Evolutionary conservation across 805 yeast species (phyloP).

Genomic region (Isabelozyma gotoi): DNA sequence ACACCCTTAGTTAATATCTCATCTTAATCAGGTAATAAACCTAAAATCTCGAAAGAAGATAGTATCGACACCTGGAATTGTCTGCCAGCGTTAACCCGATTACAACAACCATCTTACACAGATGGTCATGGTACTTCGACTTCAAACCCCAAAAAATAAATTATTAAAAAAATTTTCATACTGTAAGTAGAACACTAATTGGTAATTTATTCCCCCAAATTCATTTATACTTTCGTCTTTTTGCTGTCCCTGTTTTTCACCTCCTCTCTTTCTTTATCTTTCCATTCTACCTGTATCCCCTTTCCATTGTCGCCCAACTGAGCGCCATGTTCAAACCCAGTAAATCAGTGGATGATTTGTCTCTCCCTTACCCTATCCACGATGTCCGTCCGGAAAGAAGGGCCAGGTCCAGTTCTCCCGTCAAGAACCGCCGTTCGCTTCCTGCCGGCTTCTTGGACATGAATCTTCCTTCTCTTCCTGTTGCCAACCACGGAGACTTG

Average conservation of each 20-base stretch:
- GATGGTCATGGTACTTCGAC: neutral
- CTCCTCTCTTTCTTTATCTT: too few species aligned
- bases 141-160: too few species aligned
- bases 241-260: too few species aligned
- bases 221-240: too few species aligned
- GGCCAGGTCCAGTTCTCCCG: conserved; percentile 36
- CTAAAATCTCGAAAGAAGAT: neutral
- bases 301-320: too few species aligned
- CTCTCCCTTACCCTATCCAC: conserved; percentile 5
- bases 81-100: neutral
- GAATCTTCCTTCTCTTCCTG: conserved; percentile 18
- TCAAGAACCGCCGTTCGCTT: conserved; percentile 26
- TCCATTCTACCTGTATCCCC: too few species aligned
- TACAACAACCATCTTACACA: neutral
- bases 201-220: too few species aligned
- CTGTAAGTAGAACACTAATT: too few species aligned
- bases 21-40: neutral
- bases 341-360: conserved; percentile 9
- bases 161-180: too few species aligned
- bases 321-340: neutral
- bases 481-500: conserved; percentile 21
- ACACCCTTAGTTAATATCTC: neutral
- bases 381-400: conserved; percentile 17
- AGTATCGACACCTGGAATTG: neutral
- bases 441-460: conserved; percentile 19